Evolutionary conservation across 2,329 filamentous ascomycete genomes (phyloP).

Genomic region (Phyllosticta citribraziliensis): DNA sequence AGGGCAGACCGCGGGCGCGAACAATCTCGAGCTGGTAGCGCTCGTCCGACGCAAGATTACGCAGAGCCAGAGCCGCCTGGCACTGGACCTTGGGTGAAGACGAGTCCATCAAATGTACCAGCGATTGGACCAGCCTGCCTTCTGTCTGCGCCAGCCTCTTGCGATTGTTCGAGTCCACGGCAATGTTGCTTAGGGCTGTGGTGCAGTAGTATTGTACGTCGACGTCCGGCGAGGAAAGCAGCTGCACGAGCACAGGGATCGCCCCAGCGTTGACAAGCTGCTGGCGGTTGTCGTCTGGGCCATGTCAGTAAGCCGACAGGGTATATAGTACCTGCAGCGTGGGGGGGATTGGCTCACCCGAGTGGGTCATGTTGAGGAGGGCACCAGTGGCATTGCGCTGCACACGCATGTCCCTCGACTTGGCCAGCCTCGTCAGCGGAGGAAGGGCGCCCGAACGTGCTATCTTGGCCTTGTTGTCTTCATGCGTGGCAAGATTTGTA

Average conservation of each 20-base stretch:
- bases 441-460: slow-evolving; percentile 86
- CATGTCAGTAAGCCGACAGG: slow-evolving; percentile 14
- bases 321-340: background rate
- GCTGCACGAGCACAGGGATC: slow-evolving; percentile 93
- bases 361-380: slow-evolving; percentile 97
- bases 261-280: slow-evolving; percentile 94
- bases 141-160: slow-evolving; percentile 87
- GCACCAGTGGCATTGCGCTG: slow-evolving; percentile 96
- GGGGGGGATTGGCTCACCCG: slow-evolving; percentile 51
- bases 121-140: slow-evolving; percentile 79
- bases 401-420: slow-evolving; percentile 97
- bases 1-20: slow-evolving; percentile 71
- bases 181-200: slow-evolving; percentile 95
- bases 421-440: slow-evolving; percentile 82
- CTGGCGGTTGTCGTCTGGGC: slow-evolving; percentile 85
- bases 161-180: slow-evolving; percentile 83
- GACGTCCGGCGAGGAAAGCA: slow-evolving; percentile 85
- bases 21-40: slow-evolving; percentile 99
- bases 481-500: slow-evolving; percentile 93
- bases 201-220: slow-evolving; percentile 99
- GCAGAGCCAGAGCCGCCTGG: slow-evolving; percentile 84
- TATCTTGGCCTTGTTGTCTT: slow-evolving; percentile 99
- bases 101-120: slow-evolving; percentile 95
- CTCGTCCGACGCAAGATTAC: slow-evolving; percentile 94
- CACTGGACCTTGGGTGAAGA: slow-evolving; percentile 96